A percentile compares a stretch with the other conserved stretches of the same genome.
These are phyloP conservation scores for Xylaria sp. DNA, from an alignment of 2,329 filamentous ascomycete species.

Conservation along the genomic window DNA sequence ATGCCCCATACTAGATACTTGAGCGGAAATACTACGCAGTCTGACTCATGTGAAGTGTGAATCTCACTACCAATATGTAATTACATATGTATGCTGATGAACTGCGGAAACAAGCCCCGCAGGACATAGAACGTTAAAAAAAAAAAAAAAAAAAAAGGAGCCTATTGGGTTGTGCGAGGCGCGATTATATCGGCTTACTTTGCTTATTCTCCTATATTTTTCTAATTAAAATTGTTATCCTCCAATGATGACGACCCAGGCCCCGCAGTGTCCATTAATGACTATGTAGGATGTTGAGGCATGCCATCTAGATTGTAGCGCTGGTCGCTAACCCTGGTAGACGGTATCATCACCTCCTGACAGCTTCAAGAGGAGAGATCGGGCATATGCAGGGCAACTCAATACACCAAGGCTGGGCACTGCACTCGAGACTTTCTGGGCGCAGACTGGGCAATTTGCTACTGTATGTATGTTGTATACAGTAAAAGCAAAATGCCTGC, in stretches of 20 bases:
- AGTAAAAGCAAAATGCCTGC: constrained; percentile 10
- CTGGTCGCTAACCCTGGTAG: constrained; percentile 5
- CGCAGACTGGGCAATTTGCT: no score
- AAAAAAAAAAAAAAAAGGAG: background rate
- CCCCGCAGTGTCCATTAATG: constrained; percentile 1
- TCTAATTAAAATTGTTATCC: background rate
- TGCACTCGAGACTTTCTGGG: constrained; percentile 7
- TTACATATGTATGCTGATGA: no score
- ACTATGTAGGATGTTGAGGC: constrained; percentile 10
- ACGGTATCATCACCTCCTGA: constrained; percentile 14
- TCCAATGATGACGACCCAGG: constrained; percentile 1
- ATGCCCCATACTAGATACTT: no score
- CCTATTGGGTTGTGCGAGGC: background rate
- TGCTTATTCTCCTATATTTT: background rate
- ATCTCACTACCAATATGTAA: no score
- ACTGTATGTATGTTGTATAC: background rate
- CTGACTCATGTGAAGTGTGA: no score
- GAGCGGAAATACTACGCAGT: no score
- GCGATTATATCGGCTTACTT: background rate
- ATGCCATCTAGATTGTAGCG: constrained; percentile 14
- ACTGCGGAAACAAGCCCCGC: no score
- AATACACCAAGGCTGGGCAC: background rate
- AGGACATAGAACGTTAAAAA: no score
- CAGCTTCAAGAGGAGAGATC: constrained; percentile 5
- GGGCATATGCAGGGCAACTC: constrained; percentile 17